Evolutionary conservation across 495 filamentous ascomycete genomes (phyloP), one percentile per base, ranked within the genome.

Genomic region (Letharia columbiana): DNA sequence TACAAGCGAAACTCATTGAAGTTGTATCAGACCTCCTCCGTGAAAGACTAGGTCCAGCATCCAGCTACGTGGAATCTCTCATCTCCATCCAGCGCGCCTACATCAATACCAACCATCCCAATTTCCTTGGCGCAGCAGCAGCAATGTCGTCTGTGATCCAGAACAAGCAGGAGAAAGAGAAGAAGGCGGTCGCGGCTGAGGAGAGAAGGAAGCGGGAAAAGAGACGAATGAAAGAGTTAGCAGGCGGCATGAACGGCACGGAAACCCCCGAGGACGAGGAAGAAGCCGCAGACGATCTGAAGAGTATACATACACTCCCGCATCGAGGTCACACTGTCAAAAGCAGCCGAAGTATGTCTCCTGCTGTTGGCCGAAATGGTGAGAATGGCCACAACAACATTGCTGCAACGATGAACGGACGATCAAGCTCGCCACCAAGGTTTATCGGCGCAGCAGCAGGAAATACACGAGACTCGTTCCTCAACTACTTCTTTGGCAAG

Each of bases 51-150:
- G 93, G 95, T 1, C 94, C 94, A 20, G 86, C 89, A 61, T 93
- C 92, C 9, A 79, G 72, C 37, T 99, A 99, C 71, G 94, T 99
- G 8, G 94, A 96, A 73, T 96, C 91, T 33, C 82, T 99, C 49
- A 99, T 98, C 52, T 87, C 93, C 15, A 99, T 99, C 42, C 94
- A 99, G 77, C 84, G 94, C 66, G 94, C 94, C 20, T 99, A 99
- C 75, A 97, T 99, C 76, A 99, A 99, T 77, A 99, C 94, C 50
- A 99, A 99, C 73, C 94, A 99, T 71, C 94, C 94, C 42, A 99
- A 99, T 72, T 99, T 99, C 80, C 84, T 97, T 31, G 95, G 94
- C 54, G 94, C 94, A 15, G 93, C 94, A 10, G 92, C 91, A n/a
- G 94, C 94, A 37, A 99, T 99, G 94, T 91, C 89, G 63, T 89